These are phyloP conservation scores for Stephania cephalantha DNA, from an alignment of 164 flowering plant species.

Conservation along the genomic window DNA sequence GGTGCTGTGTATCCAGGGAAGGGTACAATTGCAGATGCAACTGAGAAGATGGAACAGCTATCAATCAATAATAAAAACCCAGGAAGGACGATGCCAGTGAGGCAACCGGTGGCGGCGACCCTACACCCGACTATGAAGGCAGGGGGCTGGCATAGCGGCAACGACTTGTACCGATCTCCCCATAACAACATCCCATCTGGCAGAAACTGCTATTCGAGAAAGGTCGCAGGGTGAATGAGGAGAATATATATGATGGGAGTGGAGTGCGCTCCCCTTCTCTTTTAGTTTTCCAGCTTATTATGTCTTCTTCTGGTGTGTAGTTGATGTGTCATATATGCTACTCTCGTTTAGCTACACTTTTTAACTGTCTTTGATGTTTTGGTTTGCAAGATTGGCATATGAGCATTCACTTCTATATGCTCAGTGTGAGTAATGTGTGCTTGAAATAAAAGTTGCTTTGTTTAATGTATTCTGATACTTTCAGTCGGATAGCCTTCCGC, in stretches of 20 bases:
- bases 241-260: neutral
- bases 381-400: neutral
- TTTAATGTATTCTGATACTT: too few species aligned
- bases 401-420: neutral
- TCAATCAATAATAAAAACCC: constrained; percentile 20
- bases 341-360: too few species aligned
- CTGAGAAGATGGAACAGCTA: constrained; percentile 60
- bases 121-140: constrained; percentile 20
- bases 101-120: constrained; percentile 11
- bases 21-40: constrained; percentile 26
- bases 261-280: neutral
- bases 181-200: constrained; percentile 38
- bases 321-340: neutral
- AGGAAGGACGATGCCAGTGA: constrained; percentile 8
- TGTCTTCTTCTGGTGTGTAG: neutral
- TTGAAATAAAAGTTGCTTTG: neutral
- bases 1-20: constrained; percentile 30
- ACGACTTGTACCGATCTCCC: constrained; percentile 35
- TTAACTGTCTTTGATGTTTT: neutral
- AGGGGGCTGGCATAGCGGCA: constrained; percentile 22
- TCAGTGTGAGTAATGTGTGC: neutral
- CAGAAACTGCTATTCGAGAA: constrained; percentile 41
- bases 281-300: neutral
- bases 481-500: too few species aligned
- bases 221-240: constrained; percentile 40